phyloP scores from a whole-genome alignment of 345 rosid species.

The Salix caprea region DNA sequence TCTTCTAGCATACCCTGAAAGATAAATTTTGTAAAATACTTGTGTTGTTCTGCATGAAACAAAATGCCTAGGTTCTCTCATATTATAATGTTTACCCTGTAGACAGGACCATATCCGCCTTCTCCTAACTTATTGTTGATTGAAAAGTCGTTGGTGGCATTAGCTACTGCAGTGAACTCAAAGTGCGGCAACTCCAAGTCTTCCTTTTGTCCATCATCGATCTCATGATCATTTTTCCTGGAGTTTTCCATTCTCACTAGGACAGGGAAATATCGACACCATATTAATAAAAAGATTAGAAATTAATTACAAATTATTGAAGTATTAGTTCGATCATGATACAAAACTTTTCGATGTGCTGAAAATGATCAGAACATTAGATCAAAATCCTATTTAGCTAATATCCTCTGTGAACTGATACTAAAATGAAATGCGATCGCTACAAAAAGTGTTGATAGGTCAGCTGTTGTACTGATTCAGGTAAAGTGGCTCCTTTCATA shows the following conservation, averaged over 20 bases:
- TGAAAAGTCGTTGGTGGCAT: slow-evolving; percentile 1
- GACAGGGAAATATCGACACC: too few relatives aligned
- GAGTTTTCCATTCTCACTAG: too few relatives aligned
- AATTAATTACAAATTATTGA: too few relatives aligned
- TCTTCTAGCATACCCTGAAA: neutral
- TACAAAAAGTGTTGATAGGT: too few relatives aligned
- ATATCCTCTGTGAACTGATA: neutral
- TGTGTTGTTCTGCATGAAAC: too few relatives aligned
- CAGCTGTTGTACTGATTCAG: too few relatives aligned
- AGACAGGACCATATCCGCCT: slow-evolving; percentile 15
- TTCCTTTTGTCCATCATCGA: neutral
- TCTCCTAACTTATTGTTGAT: neutral
- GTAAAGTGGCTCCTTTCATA: too few relatives aligned
- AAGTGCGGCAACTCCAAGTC: neutral
- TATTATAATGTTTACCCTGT: neutral
- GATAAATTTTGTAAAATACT: too few relatives aligned
- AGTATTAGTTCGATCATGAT: neutral
- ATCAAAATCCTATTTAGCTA: neutral
- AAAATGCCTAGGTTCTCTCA: too few relatives aligned
- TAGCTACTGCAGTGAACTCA: neutral
- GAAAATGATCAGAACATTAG: neutral
- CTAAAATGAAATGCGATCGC: neutral
- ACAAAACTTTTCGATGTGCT: neutral
- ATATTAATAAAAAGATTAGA: too few relatives aligned
- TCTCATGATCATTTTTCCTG: neutral